Evolutionary conservation across 106 monocot genomes (phyloP), one percentile per base, ranked within the genome.

Genomic region (Amphibolis antarctica): DNA sequence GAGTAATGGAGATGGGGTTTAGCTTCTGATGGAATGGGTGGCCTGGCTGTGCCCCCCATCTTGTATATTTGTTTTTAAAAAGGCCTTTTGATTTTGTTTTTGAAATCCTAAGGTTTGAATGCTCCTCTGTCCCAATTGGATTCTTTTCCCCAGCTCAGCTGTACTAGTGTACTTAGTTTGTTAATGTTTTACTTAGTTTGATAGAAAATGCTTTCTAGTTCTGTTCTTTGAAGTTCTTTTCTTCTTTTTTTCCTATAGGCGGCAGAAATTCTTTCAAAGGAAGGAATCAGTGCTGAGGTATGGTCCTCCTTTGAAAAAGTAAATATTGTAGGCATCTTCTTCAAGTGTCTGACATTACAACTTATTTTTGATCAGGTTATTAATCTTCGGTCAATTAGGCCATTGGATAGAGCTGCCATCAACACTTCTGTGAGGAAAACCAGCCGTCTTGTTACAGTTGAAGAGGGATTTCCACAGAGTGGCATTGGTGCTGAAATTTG

Each of bases 401-500:
- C 96, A 15, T 64, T 90, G 30, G 96, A 96, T 64, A 86, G 86
- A 72, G 72, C 77, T 30, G 66, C 96, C 12, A 90, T 96, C 46
- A 86, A 80, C 63, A 67, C 86, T 21, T 90, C 96, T 69, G 90
- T 87, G 5, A 82, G 84, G 70, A 96, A 96, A 75, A 96, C 96
- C n/a, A 90, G 77, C 86, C 79, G 89, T 66, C 63, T 90, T 48
- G 82, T 96, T 5, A 77, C 90, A 3, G 82, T 96, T 67, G 96
- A 96, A 82, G 96, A 96, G 80, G 89, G 90, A 36, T 90, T 90
- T 62, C 96, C 90, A 11, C 96, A 96, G 64, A 86, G 86, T 69
- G 96, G 93, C 26, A 65, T 94, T 42, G 83, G 89, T 28, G 83
- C 89, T 44, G 93, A 94, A 71, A 94, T 89, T 53, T 86, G 93